phyloP scores from a whole-genome alignment of 192 early-diverging fungal genomes.

The Coemansia interrupta region DNA sequence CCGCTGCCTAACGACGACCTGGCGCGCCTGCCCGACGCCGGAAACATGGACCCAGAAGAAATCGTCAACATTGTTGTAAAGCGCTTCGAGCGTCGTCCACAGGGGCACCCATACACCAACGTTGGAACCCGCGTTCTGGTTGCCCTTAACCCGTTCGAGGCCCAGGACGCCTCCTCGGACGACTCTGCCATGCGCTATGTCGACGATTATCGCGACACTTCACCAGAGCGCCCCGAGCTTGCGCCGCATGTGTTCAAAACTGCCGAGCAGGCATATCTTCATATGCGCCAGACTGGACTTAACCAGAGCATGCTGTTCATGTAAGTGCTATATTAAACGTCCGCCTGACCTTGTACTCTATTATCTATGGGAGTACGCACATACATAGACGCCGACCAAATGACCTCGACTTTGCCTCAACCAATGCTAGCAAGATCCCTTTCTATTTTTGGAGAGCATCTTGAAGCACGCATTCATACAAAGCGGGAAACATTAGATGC shows the following conservation, averaged over 20 bases:
- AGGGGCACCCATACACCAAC: slow-evolving; percentile 62
- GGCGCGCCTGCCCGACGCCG: slow-evolving; percentile 40
- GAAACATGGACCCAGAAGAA: slow-evolving; percentile 39
- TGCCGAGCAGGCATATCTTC: slow-evolving; percentile 70
- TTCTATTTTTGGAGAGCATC: slow-evolving; percentile 66
- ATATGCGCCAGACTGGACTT: slow-evolving; percentile 67
- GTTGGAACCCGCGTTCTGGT: slow-evolving; percentile 68
- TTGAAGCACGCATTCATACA: slow-evolving; percentile 15
- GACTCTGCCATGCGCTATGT: slow-evolving; percentile 69
- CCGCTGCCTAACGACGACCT: slow-evolving; percentile 40
- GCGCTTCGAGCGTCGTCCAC: slow-evolving; percentile 46
- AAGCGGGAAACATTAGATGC: too few species aligned
- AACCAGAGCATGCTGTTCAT: slow-evolving; percentile 68
- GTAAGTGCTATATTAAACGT: slow-evolving; percentile 19
- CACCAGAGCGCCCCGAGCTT: slow-evolving; percentile 38
- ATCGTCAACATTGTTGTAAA: slow-evolving; percentile 46
- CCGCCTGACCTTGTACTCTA: not conserved
- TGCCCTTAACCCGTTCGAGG: slow-evolving; percentile 64
- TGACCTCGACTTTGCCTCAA: not conserved
- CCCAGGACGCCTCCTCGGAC: slow-evolving; percentile 57
- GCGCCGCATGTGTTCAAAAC: slow-evolving; percentile 68
- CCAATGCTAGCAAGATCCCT: slow-evolving; percentile 23
- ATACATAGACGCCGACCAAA: slow-evolving; percentile 40
- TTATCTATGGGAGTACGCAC: slow-evolving; percentile 4
- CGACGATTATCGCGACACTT: slow-evolving; percentile 66